These are phyloP conservation scores for Suhomyces sp. DNA, from an alignment of 805 yeast genomes.

Conservation along the genomic window DNA sequence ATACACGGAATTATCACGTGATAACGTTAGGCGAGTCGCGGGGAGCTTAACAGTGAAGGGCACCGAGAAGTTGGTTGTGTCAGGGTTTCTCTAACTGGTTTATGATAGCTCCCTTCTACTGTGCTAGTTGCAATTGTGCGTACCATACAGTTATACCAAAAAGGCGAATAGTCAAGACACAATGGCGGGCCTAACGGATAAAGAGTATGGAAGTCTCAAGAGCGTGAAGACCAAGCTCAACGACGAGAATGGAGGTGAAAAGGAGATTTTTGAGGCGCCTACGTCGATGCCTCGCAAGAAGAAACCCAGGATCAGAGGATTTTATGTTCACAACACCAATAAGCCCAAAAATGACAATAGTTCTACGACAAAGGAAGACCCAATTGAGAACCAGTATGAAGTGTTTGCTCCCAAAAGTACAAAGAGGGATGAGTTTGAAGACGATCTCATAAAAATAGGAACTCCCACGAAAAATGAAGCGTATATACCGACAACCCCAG, in stretches of 20 bases:
- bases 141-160: background rate
- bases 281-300: background rate
- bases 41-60: background rate
- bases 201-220: background rate
- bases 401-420: background rate
- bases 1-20: background rate
- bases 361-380: background rate
- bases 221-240: background rate
- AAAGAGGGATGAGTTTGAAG: constrained; percentile 1
- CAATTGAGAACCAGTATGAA: background rate
- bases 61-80: background rate
- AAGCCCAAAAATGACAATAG: background rate
- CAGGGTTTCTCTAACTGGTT: background rate
- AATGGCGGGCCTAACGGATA: background rate
- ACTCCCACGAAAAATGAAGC: background rate
- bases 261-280: background rate
- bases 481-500: background rate
- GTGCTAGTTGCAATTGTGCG: background rate
- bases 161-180: background rate
- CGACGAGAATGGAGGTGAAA: background rate
- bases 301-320: background rate
- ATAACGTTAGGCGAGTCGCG: background rate
- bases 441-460: background rate
- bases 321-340: background rate
- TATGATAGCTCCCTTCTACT: background rate